phyloP scores from a whole-genome alignment of 129 eudicot genomes.

The Tagetes erecta region DNA sequence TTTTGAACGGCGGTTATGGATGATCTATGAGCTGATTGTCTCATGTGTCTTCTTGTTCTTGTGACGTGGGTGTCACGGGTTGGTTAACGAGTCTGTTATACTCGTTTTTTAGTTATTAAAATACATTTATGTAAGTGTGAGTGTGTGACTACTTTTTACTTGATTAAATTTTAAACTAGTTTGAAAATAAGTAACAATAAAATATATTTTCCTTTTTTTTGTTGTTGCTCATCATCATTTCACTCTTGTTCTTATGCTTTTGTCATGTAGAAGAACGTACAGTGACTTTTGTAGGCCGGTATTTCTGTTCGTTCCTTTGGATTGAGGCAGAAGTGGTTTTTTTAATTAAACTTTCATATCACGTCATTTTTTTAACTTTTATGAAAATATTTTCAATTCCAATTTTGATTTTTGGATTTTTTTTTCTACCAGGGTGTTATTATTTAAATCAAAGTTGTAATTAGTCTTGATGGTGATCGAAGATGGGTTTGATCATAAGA shows the following conservation, averaged over 20 bases:
- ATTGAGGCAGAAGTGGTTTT: not conserved
- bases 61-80: too few relatives aligned
- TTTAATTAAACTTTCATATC: not conserved
- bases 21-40: too few relatives aligned
- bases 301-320: not conserved
- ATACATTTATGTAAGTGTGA: too few relatives aligned
- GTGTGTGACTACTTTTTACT: not conserved
- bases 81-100: too few relatives aligned
- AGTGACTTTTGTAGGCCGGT: not conserved
- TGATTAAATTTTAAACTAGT: not conserved
- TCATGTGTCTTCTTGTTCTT: too few relatives aligned
- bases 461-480: too few relatives aligned
- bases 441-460: not conserved
- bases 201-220: not conserved
- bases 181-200: not conserved
- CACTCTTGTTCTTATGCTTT: constrained; percentile 5
- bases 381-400: not conserved
- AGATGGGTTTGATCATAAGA: constrained; percentile 5
- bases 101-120: too few relatives aligned
- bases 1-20: too few relatives aligned
- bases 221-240: not conserved
- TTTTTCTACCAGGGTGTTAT: too few relatives aligned
- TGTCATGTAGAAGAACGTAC: constrained; percentile 4
- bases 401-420: not conserved
- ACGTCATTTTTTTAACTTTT: not conserved